A percentile compares a stretch with the other conserved stretches of the same genome.
Evolutionary conservation across 2,329 filamentous ascomycete species (phyloP).

Genomic region (Elsinoe necatrix): DNA sequence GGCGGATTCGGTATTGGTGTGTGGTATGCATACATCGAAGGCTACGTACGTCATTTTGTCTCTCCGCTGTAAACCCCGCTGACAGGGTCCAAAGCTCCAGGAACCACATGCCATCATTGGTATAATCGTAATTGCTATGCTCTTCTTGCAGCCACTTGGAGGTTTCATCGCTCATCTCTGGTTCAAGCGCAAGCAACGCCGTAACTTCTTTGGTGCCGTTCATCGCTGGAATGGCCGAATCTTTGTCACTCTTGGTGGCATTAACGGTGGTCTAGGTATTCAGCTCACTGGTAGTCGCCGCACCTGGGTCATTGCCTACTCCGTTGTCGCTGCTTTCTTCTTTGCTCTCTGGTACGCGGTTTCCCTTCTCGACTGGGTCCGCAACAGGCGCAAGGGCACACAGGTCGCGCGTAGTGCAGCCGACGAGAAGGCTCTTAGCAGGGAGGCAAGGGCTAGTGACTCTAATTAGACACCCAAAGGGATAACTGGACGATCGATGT

Average conservation of each 20-base stretch:
- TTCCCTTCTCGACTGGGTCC: conserved; percentile 10
- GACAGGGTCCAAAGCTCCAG: background rate
- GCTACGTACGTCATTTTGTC: conserved; percentile 27
- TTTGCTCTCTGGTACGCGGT: conserved; percentile 10
- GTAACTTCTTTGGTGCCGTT: conserved; percentile 9
- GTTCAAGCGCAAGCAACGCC: conserved; percentile 37
- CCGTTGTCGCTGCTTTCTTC: conserved; percentile 12
- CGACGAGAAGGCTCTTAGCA: conserved; percentile 8
- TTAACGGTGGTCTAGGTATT: conserved; percentile 51
- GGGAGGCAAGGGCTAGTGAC: background rate
- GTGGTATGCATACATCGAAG: conserved; percentile 31
- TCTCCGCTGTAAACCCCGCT: background rate
- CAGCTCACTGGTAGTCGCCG: conserved; percentile 33
- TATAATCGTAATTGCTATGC: conserved; percentile 44
- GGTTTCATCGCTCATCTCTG: conserved; percentile 50
- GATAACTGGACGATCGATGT: background rate
- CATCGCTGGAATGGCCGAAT: conserved; percentile 46
- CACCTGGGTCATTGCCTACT: conserved; percentile 12
- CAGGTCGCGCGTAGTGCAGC: background rate
- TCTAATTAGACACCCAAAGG: conserved; percentile 2
- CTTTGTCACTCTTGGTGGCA: conserved; percentile 44
- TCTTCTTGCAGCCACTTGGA: conserved; percentile 47
- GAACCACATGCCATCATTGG: conserved; percentile 51
- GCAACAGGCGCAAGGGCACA: background rate
- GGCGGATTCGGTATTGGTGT: conserved; percentile 36